phyloP scores from a whole-genome alignment of 2,329 filamentous ascomycete species.

The Ascochyta koolunga region DNA sequence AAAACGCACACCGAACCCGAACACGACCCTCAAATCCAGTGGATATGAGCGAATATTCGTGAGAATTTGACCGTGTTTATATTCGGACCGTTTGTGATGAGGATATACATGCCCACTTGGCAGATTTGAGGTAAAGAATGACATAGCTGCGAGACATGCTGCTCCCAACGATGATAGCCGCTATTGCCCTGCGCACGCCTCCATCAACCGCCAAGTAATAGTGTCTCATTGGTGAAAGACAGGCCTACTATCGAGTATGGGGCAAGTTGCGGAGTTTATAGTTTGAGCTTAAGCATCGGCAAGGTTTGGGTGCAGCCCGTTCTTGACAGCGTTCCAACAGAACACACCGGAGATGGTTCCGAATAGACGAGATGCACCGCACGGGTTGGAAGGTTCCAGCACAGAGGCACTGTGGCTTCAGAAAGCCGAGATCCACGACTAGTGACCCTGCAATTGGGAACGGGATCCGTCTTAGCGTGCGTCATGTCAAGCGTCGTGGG shows the following conservation, averaged over 20 bases:
- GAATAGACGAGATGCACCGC: slow-evolving; percentile 14
- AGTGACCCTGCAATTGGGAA: slow-evolving; percentile 11
- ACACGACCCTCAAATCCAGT: background rate
- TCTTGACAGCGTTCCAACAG: slow-evolving; percentile 13
- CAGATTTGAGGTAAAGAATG: background rate
- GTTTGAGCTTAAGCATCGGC: slow-evolving; percentile 7
- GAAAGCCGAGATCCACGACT: slow-evolving; percentile 3
- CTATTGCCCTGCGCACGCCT: background rate
- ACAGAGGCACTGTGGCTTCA: slow-evolving; percentile 20
- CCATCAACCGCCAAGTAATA: background rate
- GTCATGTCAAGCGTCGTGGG: slow-evolving; percentile 4
- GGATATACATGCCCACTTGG: background rate
- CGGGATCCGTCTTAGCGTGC: slow-evolving; percentile 3
- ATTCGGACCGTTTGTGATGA: slow-evolving; percentile 18
- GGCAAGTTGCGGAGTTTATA: background rate
- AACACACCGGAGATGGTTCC: slow-evolving; percentile 29
- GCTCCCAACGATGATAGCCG: background rate
- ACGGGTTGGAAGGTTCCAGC: slow-evolving; percentile 15
- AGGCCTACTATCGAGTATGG: background rate
- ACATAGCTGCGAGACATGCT: background rate
- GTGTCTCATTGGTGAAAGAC: background rate
- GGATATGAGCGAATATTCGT: background rate
- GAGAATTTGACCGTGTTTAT: background rate
- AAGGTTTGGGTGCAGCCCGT: slow-evolving; percentile 6
- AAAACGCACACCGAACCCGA: slow-evolving; percentile 1